Percentiles rank a stretch among this genome's conserved stretches.
These are phyloP conservation scores for Fulvia fulva DNA, from an alignment of 2,329 filamentous ascomycete species.

Conservation along the genomic window DNA sequence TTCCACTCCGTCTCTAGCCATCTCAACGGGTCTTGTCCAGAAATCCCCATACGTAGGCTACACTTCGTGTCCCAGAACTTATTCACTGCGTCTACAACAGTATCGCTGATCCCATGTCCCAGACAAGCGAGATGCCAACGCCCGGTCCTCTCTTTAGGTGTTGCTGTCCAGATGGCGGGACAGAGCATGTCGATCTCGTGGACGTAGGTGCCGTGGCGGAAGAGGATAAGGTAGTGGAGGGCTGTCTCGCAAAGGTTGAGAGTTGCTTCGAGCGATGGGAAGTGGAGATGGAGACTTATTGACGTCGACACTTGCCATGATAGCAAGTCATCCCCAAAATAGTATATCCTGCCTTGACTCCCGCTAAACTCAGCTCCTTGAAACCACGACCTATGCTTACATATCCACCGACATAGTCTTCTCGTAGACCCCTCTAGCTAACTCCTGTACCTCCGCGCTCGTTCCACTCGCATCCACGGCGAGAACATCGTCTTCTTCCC, in stretches of 20 bases:
- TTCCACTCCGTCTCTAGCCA: not conserved
- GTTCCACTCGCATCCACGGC: constrained; percentile 45
- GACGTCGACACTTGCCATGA: no score
- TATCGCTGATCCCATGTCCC: not conserved
- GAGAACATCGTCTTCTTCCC: constrained; percentile 48
- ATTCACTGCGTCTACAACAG: not conserved
- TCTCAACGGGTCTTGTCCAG: not conserved
- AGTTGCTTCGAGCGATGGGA: not conserved
- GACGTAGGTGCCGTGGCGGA: not conserved
- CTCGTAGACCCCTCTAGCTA: constrained; percentile 40
- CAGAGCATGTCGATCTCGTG: not conserved
- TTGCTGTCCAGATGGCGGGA: not conserved
- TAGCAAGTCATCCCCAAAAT: not conserved
- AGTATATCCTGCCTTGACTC: constrained; percentile 11
- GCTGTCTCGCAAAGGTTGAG: not conserved
- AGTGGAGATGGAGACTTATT: not conserved
- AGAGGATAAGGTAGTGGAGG: not conserved
- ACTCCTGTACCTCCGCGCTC: constrained; percentile 37
- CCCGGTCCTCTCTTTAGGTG: not conserved
- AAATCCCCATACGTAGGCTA: not conserved
- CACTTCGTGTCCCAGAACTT: not conserved
- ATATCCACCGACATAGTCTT: constrained; percentile 29
- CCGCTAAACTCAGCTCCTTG: not conserved
- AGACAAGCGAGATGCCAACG: not conserved
- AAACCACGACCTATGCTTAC: not conserved